These are phyloP conservation scores for Leccinum uliginosum DNA, from an alignment of 768 basidiomycete species.

Conservation along the genomic window DNA sequence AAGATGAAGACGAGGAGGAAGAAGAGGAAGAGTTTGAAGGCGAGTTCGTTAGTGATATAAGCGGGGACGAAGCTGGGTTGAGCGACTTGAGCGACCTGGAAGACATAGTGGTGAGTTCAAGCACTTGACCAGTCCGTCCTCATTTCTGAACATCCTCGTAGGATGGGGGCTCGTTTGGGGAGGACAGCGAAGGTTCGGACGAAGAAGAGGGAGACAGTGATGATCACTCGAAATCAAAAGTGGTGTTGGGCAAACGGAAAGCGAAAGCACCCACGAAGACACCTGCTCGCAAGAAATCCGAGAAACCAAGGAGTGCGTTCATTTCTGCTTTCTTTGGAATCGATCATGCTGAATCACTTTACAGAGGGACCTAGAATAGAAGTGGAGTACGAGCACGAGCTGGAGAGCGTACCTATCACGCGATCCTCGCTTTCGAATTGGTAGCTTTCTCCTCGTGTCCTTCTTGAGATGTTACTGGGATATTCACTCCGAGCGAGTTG, in stretches of 20 bases:
- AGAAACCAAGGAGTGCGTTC: conserved; percentile 60
- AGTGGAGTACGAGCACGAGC: conserved; percentile 95
- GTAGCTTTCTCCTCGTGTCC: conserved; percentile 32
- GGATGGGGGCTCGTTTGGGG: conserved; percentile 37
- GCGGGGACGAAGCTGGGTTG: conserved; percentile 43
- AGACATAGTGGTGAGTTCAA: conserved; percentile 53
- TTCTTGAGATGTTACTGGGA: not conserved
- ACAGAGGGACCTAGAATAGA: conserved; percentile 79
- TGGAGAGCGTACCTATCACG: conserved; percentile 60
- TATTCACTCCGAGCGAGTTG: not conserved
- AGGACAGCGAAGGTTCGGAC: conserved; percentile 40
- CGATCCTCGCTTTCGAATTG: conserved; percentile 51
- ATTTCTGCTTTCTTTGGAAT: not conserved
- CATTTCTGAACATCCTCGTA: conserved; percentile 19
- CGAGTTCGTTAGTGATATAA: conserved; percentile 56
- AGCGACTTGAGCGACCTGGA: conserved; percentile 57
- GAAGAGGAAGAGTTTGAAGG: conserved; percentile 44
- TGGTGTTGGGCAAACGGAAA: conserved; percentile 67
- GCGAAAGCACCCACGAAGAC: conserved; percentile 37
- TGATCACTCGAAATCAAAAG: conserved; percentile 39
- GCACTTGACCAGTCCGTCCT: not conserved
- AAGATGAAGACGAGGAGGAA: conserved; percentile 43
- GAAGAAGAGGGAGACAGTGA: conserved; percentile 38
- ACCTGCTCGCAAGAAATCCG: conserved; percentile 49
- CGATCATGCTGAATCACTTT: conserved; percentile 13